These are phyloP conservation scores for Lagenaria siceraria DNA, from an alignment of 306 rosid genomes.

Conservation along the genomic window DNA sequence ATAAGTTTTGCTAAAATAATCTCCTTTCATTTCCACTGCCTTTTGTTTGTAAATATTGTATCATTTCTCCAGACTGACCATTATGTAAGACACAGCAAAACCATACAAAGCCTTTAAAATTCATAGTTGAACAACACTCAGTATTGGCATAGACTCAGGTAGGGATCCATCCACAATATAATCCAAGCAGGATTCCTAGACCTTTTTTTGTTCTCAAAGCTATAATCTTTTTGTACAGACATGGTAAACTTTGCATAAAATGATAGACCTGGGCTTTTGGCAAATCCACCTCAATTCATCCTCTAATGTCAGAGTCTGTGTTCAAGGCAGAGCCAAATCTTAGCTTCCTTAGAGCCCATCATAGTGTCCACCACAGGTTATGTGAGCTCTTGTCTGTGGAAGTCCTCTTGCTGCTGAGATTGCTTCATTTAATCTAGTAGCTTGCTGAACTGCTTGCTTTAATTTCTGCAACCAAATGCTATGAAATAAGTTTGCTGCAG, in stretches of 20 bases:
- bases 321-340: neutral
- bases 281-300: neutral
- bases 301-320: neutral
- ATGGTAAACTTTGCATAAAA: neutral
- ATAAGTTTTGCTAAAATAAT: neutral
- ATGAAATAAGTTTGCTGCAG: conserved; percentile 3
- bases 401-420: conserved; percentile 45
- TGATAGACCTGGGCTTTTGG: neutral
- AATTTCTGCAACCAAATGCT: conserved; percentile 36
- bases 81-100: neutral
- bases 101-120: neutral
- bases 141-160: neutral
- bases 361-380: conserved; percentile 52
- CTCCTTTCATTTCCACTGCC: neutral
- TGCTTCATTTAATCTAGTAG: conserved; percentile 56
- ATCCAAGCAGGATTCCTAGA: neutral
- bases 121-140: neutral
- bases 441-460: conserved; percentile 38
- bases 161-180: neutral
- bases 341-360: conserved; percentile 19
- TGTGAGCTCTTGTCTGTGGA: conserved; percentile 48
- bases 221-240: neutral
- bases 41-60: neutral
- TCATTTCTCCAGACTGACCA: neutral
- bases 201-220: neutral